These are phyloP conservation scores for Ogataea nitratoaversa DNA, from an alignment of 805 yeast species.

Conservation along the genomic window DNA sequence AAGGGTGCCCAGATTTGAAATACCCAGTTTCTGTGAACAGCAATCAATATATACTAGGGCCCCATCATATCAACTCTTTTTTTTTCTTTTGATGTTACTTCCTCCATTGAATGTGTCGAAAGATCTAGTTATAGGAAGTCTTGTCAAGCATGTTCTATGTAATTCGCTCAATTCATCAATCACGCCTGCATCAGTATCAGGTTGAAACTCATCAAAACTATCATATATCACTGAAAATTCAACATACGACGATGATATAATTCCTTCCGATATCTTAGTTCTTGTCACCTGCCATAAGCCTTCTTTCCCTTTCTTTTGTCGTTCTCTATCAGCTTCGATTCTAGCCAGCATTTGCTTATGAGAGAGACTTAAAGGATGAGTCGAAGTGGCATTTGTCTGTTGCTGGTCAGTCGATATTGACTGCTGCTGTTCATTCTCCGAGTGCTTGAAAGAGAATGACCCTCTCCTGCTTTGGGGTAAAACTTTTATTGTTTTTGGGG, in stretches of 20 bases:
- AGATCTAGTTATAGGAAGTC: no score
- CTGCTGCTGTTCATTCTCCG: background rate
- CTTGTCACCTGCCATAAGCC: constrained; percentile 67
- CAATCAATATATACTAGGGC: background rate
- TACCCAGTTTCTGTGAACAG: background rate
- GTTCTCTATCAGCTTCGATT: constrained; percentile 91
- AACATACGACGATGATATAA: constrained; percentile 9
- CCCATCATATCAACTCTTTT: background rate
- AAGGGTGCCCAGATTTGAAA: no score
- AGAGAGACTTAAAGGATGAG: constrained; percentile 10
- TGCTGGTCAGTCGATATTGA: background rate
- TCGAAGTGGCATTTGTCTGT: background rate
- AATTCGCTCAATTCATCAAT: constrained; percentile 23
- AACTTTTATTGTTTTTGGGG: constrained; percentile 8
- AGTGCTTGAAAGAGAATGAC: background rate
- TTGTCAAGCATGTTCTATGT: constrained; percentile 10
- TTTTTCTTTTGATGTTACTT: background rate
- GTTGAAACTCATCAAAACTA: constrained; percentile 16
- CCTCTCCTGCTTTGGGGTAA: background rate
- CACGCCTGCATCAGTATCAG: constrained; percentile 18
- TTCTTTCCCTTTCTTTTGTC: constrained; percentile 83
- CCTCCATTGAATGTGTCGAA: background rate
- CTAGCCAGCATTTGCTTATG: constrained; percentile 60
- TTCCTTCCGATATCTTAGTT: constrained; percentile 19
- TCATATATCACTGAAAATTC: constrained; percentile 32